Base-by-base conservation (phyloP, 495 filamentous ascomycete species). In the Neurospora sp. region DNA sequence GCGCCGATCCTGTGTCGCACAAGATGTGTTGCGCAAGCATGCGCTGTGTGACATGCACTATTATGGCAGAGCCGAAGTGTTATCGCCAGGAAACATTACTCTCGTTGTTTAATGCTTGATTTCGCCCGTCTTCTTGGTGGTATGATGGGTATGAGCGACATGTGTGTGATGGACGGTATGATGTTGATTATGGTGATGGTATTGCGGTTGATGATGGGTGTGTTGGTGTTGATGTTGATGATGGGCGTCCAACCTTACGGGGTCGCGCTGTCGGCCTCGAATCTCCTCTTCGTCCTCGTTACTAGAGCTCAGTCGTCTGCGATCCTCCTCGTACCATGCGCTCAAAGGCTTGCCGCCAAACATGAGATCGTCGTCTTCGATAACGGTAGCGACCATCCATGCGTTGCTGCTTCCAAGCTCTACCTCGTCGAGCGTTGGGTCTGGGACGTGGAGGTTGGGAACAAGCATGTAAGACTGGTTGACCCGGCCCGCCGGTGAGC, bases 321-420 rank as follows among this genome's bases (percentile, higher is more conserved):
- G 76, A 68, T 87, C 86, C 76, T 88, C 86, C 77, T 88, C 87
- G 75, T 88, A 87, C 81, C 86, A 86, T 11, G 84, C 76, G 77
- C 85, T 86, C 46, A 88, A 71, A 35, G 85, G 83, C 80, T 88
- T 88, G 59, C 87, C 87, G 48, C 86, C 85, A 70, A 88, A 88
- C 81, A 82, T 88, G 39, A 88, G 77, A 74, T 88, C 87, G 37
- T 85, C 84, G 74, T 88, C 87, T 38, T 88, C 85, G 76, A 88
- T 88, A 68, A 83, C 82, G 61, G 84, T 87, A 8, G 85, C 82
- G 20, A 84, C 77, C 81, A 84, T 82, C 87, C 87, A 88, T 16
- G 83, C 72, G 14, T 81, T 75, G 16, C 70, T 74, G 66, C 66
- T 78, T 44, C 75, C 76, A 40, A 83, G 73, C 38, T 84, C 83